Conservation (phyloP, 352 stramenopile species). For the Globisporangium paddicum region DNA sequence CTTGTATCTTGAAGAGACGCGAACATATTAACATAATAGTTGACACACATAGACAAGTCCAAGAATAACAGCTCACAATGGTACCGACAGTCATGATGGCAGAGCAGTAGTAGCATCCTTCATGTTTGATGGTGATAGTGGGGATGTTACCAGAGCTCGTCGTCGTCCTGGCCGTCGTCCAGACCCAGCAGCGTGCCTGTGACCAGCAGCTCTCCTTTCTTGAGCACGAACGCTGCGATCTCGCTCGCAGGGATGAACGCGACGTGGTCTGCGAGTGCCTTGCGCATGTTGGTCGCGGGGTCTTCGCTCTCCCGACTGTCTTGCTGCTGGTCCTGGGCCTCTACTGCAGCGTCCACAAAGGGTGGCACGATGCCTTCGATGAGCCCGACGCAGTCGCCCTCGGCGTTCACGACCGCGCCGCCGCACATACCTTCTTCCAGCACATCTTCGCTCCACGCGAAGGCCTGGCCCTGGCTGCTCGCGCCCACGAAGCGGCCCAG, state of each 20-base stretch:
- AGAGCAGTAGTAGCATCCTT: background rate
- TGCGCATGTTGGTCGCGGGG: constrained; percentile 29
- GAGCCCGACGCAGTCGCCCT: constrained; percentile 51
- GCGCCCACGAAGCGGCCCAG: constrained; percentile 55
- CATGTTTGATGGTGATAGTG: background rate
- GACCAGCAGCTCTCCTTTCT: constrained; percentile 22
- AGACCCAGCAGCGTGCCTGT: constrained; percentile 31
- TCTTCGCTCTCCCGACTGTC: constrained; percentile 19
- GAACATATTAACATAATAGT: background rate
- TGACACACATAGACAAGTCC: no score
- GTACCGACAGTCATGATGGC: no score
- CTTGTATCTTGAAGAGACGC: background rate
- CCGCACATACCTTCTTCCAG: constrained; percentile 83
- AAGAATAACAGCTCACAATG: no score
- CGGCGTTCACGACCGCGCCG: constrained; percentile 46
- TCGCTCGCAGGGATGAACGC: constrained; percentile 56
- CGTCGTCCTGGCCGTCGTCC: constrained; percentile 12
- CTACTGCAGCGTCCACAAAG: constrained; percentile 15
- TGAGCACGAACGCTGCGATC: constrained; percentile 41
- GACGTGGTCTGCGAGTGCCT: constrained; percentile 64
- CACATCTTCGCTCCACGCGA: constrained; percentile 67
- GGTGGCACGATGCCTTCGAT: constrained; percentile 76
- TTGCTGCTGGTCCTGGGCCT: constrained; percentile 17
- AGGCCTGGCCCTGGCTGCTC: constrained; percentile 55
- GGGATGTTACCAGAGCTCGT: constrained; percentile 12